Conservation (phyloP, 352 stramenopile genomes). For the Pythium grandisporangium region DNA sequence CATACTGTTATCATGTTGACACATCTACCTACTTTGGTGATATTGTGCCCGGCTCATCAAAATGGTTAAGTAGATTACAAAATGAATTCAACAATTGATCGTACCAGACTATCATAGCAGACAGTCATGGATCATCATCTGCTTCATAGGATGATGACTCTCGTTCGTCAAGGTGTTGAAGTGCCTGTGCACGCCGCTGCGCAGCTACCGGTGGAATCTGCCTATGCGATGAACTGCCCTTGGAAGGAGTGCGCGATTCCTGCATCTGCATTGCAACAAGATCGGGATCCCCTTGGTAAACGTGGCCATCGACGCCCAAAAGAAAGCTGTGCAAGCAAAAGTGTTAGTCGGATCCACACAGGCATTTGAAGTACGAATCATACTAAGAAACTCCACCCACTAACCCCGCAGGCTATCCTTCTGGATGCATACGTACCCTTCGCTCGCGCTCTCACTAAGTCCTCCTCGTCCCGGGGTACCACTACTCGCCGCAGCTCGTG, state of each 20-base stretch:
- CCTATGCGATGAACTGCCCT: constrained; percentile 21
- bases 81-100: too few relatives aligned
- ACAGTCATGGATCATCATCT: too few relatives aligned
- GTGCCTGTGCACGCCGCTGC: constrained; percentile 10
- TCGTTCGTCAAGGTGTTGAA: constrained; percentile 1
- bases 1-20: too few relatives aligned
- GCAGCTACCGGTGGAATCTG: constrained; percentile 27
- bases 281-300: constrained; percentile 73
- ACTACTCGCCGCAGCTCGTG: neutral
- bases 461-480: neutral
- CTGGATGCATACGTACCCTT: constrained; percentile 29
- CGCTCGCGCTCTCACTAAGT: constrained; percentile 38
- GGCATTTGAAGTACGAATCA: too few relatives aligned
- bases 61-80: too few relatives aligned
- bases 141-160: too few relatives aligned
- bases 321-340: constrained; percentile 33
- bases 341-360: neutral
- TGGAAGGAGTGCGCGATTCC: constrained; percentile 30
- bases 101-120: too few relatives aligned
- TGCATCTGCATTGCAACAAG: constrained; percentile 35
- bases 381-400: too few relatives aligned
- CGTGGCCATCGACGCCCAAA: constrained; percentile 69
- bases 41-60: too few relatives aligned
- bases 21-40: too few relatives aligned
- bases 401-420: too few relatives aligned